A percentile compares a stretch with the other conserved stretches of the same genome.
These are phyloP conservation scores for Mortierella sp. DNA, from an alignment of 371 early-diverging fungal genomes.

Conservation along the genomic window DNA sequence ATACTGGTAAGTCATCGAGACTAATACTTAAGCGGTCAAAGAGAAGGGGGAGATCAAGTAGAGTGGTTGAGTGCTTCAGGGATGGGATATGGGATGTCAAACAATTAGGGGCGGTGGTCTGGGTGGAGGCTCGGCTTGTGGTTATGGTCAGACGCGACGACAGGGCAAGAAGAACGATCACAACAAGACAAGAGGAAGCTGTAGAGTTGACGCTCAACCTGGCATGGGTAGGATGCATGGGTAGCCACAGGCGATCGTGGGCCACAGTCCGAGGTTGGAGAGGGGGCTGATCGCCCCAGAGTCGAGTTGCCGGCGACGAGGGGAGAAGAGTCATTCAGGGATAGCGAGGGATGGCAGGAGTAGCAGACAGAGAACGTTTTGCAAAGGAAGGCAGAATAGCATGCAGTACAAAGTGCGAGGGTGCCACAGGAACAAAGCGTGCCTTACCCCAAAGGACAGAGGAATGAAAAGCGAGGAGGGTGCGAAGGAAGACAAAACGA, in stretches of 20 bases:
- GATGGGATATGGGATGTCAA: slow-evolving; percentile 2
- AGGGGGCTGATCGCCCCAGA: too few species aligned
- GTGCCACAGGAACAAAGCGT: neutral
- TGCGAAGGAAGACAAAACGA: neutral
- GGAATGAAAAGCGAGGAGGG: neutral
- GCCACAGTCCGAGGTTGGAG: too few species aligned
- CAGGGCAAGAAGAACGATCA: slow-evolving; percentile 1
- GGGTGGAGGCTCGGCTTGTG: too few species aligned
- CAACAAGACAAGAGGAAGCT: neutral
- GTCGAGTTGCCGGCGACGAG: too few species aligned
- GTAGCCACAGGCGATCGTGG: neutral
- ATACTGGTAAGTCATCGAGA: neutral
- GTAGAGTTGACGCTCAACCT: slow-evolving; percentile 5
- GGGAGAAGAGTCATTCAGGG: too few species aligned
- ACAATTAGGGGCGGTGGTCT: neutral
- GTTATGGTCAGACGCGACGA: neutral
- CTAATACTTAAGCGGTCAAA: too few species aligned
- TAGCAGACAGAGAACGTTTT: neutral
- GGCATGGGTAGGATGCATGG: neutral
- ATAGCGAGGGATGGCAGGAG: neutral
- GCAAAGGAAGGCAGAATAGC: neutral
- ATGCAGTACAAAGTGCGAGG: neutral
- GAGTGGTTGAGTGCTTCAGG: neutral
- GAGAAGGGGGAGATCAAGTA: too few species aligned
- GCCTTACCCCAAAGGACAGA: slow-evolving; percentile 3